Conservation (phyloP, 1,284 basidiomycete genomes). For the Schizophyllum amplum region DNA sequence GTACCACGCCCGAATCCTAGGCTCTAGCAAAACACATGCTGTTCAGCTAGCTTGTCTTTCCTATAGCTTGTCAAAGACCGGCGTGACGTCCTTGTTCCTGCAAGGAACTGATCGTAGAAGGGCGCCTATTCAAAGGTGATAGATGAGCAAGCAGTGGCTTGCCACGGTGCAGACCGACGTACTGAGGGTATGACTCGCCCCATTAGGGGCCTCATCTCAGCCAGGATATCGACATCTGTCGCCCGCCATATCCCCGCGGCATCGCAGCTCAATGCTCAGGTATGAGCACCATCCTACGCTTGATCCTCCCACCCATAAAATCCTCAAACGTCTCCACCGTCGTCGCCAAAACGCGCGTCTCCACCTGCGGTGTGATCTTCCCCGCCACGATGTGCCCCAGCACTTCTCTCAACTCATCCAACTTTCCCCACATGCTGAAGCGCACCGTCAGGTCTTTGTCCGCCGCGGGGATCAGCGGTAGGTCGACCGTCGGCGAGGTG, state of each 20-base stretch:
- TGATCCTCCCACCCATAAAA: neutral
- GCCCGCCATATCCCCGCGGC: neutral
- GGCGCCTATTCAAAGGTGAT: too few species aligned
- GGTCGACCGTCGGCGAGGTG: neutral
- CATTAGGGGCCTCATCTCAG: too few species aligned
- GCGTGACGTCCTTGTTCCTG: too few species aligned
- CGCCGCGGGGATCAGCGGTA: neutral
- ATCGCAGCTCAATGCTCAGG: neutral
- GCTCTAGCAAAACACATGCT: too few species aligned
- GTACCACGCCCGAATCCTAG: neutral
- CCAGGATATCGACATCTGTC: too few species aligned
- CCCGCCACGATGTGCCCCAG: neutral
- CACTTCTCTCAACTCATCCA: neutral
- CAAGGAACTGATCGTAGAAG: too few species aligned
- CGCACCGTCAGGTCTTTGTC: constrained; percentile 5
- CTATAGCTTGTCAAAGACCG: too few species aligned
- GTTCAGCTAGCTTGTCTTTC: too few species aligned
- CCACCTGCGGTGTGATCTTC: neutral
- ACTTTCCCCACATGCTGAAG: constrained; percentile 5
- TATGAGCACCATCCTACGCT: neutral
- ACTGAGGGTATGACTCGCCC: too few species aligned
- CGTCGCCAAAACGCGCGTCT: neutral
- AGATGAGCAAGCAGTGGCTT: too few species aligned
- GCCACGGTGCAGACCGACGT: too few species aligned
- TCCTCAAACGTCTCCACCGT: neutral